These are phyloP conservation scores for Malus hybrid DNA, from an alignment of 331 rosid species.

Conservation along the genomic window DNA sequence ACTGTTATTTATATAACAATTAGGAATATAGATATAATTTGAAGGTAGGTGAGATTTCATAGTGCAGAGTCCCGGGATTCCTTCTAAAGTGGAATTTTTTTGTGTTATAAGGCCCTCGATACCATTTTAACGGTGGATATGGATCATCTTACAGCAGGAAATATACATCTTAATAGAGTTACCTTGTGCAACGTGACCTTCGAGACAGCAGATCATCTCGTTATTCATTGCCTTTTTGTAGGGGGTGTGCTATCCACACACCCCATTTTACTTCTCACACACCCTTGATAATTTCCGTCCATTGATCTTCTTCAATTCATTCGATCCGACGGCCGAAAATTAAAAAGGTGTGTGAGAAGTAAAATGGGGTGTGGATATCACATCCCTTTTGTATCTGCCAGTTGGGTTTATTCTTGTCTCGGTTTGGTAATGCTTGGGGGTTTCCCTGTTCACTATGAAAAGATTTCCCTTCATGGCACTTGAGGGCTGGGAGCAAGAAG, in stretches of 20 bases:
- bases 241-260: too few species aligned
- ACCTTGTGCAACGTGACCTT: slow-evolving; percentile 50
- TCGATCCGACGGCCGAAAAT: too few species aligned
- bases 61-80: slow-evolving; percentile 35
- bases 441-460: slow-evolving; percentile 34
- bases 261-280: too few species aligned
- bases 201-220: slow-evolving; percentile 50
- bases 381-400: slow-evolving; percentile 25
- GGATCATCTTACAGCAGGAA: slow-evolving; percentile 64
- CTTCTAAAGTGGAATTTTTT: slow-evolving; percentile 28
- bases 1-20: slow-evolving; percentile 11
- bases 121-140: slow-evolving; percentile 47
- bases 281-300: too few species aligned
- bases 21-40: slow-evolving; percentile 18
- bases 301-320: too few species aligned
- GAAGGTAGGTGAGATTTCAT: slow-evolving; percentile 17
- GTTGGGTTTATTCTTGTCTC: slow-evolving; percentile 47
- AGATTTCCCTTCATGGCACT: slow-evolving; percentile 36
- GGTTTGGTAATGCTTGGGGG: slow-evolving; percentile 61
- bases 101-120: slow-evolving; percentile 33
- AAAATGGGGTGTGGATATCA: too few species aligned
- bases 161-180: slow-evolving; percentile 40
- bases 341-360: too few species aligned
- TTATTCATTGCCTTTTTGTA: slow-evolving; percentile 40
- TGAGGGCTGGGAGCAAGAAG: slow-evolving; percentile 49